phyloP scores from a whole-genome alignment of 176 grass and related monocot genomes.

The Hordeum marinum region DNA sequence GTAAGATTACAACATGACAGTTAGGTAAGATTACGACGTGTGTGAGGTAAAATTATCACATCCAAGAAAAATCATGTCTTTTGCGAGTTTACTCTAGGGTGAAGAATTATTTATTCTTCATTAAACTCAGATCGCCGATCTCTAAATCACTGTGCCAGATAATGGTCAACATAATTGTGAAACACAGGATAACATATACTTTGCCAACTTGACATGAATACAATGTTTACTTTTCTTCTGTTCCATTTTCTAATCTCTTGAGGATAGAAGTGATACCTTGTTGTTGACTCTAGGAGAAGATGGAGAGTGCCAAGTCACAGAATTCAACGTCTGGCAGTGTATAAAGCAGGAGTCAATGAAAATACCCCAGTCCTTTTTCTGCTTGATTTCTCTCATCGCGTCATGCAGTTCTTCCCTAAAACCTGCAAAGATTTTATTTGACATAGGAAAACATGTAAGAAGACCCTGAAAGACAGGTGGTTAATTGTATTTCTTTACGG shows the following conservation, averaged over 20 bases:
- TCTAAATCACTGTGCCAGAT: not conserved
- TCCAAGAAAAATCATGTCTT: no score
- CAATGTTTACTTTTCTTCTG: not conserved
- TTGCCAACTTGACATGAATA: not conserved
- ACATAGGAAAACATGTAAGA: not conserved
- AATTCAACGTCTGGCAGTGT: conserved; percentile 63
- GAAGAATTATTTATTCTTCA: no score
- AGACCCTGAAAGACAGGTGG: not conserved
- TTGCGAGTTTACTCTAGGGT: no score
- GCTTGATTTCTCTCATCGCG: conserved; percentile 32
- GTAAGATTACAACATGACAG: no score
- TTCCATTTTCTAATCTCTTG: not conserved
- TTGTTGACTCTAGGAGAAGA: conserved; percentile 58
- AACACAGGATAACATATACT: not conserved
- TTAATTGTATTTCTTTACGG: not conserved
- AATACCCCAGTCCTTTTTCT: conserved; percentile 62
- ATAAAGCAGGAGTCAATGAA: conserved; percentile 74
- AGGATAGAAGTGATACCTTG: conserved; percentile 30
- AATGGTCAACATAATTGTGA: not conserved
- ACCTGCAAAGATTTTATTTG: conserved; percentile 31
- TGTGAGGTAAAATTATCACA: no score
- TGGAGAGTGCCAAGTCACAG: conserved; percentile 62
- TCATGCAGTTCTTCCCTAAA: conserved; percentile 52
- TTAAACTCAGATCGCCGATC: not conserved
- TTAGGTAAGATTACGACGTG: no score